Evolutionary conservation across 805 yeast species (phyloP), one percentile per base, ranked within the genome.

Genomic region (Saccharomycopsis sp.): DNA sequence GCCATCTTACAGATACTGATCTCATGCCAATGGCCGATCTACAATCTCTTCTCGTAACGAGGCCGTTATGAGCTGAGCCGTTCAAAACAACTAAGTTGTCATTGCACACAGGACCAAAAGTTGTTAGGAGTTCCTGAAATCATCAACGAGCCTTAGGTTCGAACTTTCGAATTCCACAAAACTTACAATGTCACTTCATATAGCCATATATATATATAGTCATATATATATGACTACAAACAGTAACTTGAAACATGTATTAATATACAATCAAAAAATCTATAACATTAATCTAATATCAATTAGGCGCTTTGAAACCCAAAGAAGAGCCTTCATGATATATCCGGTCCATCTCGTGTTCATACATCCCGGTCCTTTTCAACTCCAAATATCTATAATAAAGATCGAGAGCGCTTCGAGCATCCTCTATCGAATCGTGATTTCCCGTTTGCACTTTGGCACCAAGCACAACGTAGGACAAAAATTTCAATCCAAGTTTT

Each of bases 361-460:
- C 89, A 58, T 92, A 79, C 29, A 74, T 76, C 0, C 88, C 92
- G 0, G 71, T 69, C 2, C 74, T 77, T 54, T 75, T 73, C 62
- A 92, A 75, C 62, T 85, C 84, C 65, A 80, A 70, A 66, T 89
- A 92, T 65, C 82, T 83, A 61, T 82, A 80, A 73, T 89, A 95
- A 40, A 94, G 73, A 51, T 80, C 70, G 64, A 94, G 76, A 0
- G 99, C 98, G 9, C 95, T 86, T 57, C 77, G 74, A 0, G 99
- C 97, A 73, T 94, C 99, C 67, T 94, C 99, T 51, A 94, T 91
- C 0, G 98, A 92, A 68, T 95, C 98, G 71, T 94, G 99, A 67
- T 92, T 92, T 1, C 94, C 96, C 2, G 83, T 83, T 69, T 94
- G 99, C 34, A 95, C 96, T 53, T 83, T 79, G 61, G 82, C 84